A percentile compares a stretch with the other conserved stretches of the same genome.
Evolutionary conservation across 2,329 filamentous ascomycete species (phyloP).

Genomic region (Penicillium sp.): DNA sequence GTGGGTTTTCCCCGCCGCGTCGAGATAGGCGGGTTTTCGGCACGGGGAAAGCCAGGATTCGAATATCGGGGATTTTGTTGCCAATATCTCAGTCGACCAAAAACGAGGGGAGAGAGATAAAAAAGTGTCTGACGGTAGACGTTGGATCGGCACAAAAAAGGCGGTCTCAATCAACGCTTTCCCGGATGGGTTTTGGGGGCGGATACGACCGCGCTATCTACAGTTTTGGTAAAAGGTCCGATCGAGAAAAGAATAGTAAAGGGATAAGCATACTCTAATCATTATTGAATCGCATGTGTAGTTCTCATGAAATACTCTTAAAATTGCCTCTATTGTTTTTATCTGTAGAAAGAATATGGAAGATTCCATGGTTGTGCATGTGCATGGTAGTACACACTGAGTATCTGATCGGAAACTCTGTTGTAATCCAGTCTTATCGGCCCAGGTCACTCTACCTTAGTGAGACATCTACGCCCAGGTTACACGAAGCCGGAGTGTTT

Average conservation of each 20-base stretch:
- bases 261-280: background rate
- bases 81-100: background rate
- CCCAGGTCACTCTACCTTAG: background rate
- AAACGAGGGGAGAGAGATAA: slow-evolving; percentile 2
- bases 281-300: background rate
- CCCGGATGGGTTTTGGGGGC: slow-evolving; percentile 9
- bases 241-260: background rate
- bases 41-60: background rate
- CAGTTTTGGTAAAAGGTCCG: background rate
- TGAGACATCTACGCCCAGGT: background rate
- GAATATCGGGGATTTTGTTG: background rate
- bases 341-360: background rate
- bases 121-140: slow-evolving; percentile 15
- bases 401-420: background rate
- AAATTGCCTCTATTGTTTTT: background rate
- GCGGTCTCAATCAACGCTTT: slow-evolving; percentile 21
- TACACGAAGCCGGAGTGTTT: background rate
- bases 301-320: background rate
- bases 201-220: slow-evolving; percentile 6
- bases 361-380: background rate
- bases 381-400: background rate
- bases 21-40: slow-evolving; percentile 3
- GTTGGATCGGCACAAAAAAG: slow-evolving; percentile 25
- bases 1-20: slow-evolving; percentile 9
- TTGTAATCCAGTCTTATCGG: background rate